phyloP scores from a whole-genome alignment of 306 rosid genomes.

The Notholithocarpus densiflorus region DNA sequence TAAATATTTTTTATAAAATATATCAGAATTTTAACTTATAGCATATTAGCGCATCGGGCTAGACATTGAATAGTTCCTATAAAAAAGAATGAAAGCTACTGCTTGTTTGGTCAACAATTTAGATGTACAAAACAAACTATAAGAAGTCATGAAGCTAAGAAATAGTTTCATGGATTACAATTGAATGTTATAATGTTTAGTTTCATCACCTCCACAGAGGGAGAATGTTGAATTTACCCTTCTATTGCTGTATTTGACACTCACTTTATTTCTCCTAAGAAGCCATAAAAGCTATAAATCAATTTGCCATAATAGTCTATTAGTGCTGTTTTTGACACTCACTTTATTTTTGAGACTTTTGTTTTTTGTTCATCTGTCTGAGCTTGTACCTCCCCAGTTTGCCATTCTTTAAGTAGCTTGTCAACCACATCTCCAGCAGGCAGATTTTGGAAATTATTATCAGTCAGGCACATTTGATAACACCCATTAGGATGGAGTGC shows the following conservation, averaged over 20 bases:
- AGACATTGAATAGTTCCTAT: too few species aligned
- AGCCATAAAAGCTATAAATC: too few species aligned
- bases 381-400: constrained; percentile 37
- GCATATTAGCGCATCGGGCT: too few species aligned
- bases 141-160: too few species aligned
- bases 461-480: constrained; percentile 87
- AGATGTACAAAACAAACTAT: too few species aligned
- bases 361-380: constrained; percentile 57
- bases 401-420: constrained; percentile 73
- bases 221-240: constrained; percentile 56
- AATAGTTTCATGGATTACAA: constrained; percentile 18
- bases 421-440: constrained; percentile 80
- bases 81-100: too few species aligned
- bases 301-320: too few species aligned
- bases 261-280: too few species aligned
- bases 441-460: constrained; percentile 54
- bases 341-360: too few species aligned
- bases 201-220: constrained; percentile 54
- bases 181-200: constrained; percentile 58
- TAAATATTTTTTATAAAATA: too few species aligned
- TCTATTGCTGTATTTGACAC: constrained; percentile 41
- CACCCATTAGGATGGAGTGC: constrained; percentile 79
- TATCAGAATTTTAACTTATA: too few species aligned
- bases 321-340: constrained; percentile 33
- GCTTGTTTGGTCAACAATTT: too few species aligned